A percentile compares a stretch with the other conserved stretches of the same genome.
Conservation (phyloP, 257 asterid species). For the Plantago ovata region DNA sequence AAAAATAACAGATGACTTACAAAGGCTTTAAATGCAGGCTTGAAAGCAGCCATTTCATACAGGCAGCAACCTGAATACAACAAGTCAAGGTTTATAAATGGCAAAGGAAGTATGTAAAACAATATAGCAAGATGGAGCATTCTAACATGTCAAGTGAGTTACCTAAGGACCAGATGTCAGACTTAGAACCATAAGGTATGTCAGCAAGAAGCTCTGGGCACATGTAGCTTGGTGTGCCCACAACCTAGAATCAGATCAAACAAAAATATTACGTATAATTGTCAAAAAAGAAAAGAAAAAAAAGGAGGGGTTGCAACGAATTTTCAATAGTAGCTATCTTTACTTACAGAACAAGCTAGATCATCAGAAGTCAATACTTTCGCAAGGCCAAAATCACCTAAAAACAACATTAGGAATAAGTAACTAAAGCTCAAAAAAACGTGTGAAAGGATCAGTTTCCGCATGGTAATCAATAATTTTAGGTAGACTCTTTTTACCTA, state of each 20-base stretch:
- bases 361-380: constrained; percentile 85
- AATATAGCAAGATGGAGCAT: constrained; percentile 10
- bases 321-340: constrained; percentile 7
- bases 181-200: constrained; percentile 96
- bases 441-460: background rate
- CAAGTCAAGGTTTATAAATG: background rate
- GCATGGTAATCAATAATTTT: background rate
- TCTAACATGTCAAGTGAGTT: constrained; percentile 21
- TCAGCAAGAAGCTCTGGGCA: constrained; percentile 99
- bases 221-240: constrained; percentile 99
- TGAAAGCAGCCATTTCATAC: constrained; percentile 86
- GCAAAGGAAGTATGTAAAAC: constrained; percentile 19
- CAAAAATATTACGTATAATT: background rate
- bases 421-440: background rate
- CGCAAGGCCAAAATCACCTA: constrained; percentile 99
- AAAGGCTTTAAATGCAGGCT: constrained; percentile 91
- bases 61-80: constrained; percentile 77
- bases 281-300: constrained; percentile 4
- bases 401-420: constrained; percentile 18
- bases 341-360: constrained; percentile 95
- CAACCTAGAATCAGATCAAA: constrained; percentile 53
- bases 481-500: constrained; percentile 48
- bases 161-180: constrained; percentile 99
- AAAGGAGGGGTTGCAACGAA: constrained; percentile 4
- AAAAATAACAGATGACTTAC: constrained; percentile 45